A percentile compares a stretch with the other conserved stretches of the same genome.
phyloP scores from a whole-genome alignment of 2,329 filamentous ascomycete species.

The Verticillium zaregamsianum region DNA sequence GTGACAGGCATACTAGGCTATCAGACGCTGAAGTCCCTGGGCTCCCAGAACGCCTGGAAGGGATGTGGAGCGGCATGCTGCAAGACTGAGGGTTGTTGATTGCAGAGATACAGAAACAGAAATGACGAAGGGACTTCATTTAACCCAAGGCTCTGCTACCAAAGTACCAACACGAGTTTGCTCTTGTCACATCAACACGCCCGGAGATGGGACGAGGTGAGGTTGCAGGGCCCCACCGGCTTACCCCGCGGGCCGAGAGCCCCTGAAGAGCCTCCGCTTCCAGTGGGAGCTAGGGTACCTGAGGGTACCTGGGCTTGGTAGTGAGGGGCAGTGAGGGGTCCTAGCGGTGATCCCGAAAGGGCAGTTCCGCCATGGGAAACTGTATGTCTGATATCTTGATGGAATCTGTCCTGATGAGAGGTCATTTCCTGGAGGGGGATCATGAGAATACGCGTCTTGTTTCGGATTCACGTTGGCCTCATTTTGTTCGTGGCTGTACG shows the following conservation, averaged over 20 bases:
- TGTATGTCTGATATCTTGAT: too few species aligned
- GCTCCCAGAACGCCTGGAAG: too few species aligned
- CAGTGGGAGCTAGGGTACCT: background rate
- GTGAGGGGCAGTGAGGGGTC: slow-evolving; percentile 1
- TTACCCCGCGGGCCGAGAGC: background rate
- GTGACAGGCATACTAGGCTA: too few species aligned
- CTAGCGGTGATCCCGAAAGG: background rate
- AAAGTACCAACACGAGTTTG: too few species aligned
- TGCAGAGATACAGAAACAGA: too few species aligned
- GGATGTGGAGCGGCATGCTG: too few species aligned
- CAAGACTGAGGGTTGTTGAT: too few species aligned
- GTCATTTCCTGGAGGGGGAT: background rate
- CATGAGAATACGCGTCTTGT: background rate
- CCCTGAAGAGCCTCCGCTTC: background rate
- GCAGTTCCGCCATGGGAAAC: background rate
- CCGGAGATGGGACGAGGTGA: background rate
- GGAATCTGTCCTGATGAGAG: background rate
- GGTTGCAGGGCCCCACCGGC: background rate
- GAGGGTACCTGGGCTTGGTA: too few species aligned
- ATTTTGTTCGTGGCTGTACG: background rate
- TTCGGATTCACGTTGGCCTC: background rate
- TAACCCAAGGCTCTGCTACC: too few species aligned
- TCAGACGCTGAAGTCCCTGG: too few species aligned
- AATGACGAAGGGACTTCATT: too few species aligned
- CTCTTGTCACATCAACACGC: too few species aligned